Percentiles rank a stretch among this genome's conserved stretches.
Conservation (phyloP, 352 stramenopile species). For the Pythium catenulatum region DNA sequence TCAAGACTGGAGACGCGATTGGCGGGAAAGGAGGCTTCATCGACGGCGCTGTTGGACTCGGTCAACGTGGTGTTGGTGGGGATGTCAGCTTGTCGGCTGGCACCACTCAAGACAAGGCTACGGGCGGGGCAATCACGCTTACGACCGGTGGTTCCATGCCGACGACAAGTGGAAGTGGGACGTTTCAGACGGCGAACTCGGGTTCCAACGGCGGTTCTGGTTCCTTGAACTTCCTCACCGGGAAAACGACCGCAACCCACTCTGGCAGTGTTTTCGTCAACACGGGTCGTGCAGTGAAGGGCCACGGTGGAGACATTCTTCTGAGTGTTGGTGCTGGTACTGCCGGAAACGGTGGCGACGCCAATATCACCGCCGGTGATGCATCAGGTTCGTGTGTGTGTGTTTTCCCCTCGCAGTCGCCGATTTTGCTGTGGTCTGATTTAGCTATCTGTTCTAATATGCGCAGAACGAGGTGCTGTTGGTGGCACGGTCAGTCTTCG, state of each 20-base stretch:
- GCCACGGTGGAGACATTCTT: constrained; percentile 70
- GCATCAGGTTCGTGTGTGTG: constrained; percentile 68
- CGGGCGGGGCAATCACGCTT: constrained; percentile 73
- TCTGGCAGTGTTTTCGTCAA: constrained; percentile 64
- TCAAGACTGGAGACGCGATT: constrained; percentile 76
- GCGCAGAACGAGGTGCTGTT: constrained; percentile 61
- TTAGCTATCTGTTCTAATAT: background rate
- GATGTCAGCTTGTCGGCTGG: constrained; percentile 83
- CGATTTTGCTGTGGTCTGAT: background rate
- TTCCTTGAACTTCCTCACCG: constrained; percentile 67
- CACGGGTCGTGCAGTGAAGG: constrained; percentile 67
- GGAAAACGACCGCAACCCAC: constrained; percentile 61
- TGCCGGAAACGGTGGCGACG: constrained; percentile 68
- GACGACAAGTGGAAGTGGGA: constrained; percentile 78
- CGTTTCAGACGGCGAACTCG: constrained; percentile 79
- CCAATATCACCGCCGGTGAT: constrained; percentile 85
- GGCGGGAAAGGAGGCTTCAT: constrained; percentile 82
- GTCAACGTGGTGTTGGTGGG: constrained; percentile 75
- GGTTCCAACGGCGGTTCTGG: constrained; percentile 75
- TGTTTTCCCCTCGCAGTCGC: too few species aligned
- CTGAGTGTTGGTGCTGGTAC: constrained; percentile 64
- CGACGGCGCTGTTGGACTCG: constrained; percentile 73
- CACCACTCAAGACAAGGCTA: constrained; percentile 76
- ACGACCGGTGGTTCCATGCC: constrained; percentile 77
- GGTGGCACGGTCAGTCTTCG: constrained; percentile 74